Base-by-base conservation (phyloP, 1,284 basidiomycete genomes). In the Wolfiporia cocos region DNA sequence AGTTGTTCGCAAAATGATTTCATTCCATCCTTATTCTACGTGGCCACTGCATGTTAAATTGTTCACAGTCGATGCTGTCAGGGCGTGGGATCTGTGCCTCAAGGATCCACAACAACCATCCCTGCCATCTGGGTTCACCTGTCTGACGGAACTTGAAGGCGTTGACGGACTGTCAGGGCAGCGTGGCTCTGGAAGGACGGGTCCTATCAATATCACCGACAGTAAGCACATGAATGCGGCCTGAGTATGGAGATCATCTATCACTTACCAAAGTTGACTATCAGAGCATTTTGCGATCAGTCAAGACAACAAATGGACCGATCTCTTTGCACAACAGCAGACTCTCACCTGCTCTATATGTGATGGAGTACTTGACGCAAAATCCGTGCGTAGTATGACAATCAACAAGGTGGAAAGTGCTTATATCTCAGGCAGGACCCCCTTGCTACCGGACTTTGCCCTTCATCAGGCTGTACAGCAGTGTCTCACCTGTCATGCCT, bases 401-500 rank as follows among this genome's bases (percentile, higher is more conserved):
- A n/a, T n/a, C n/a, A n/a, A n/a, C n/a, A n/a, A n/a, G n/a, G n/a
- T n/a, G n/a, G 26, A 28, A 28, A 28, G 26, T 43, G 23, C 10
- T 30, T 28, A 31, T 24, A 11, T 33, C 32, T 12, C 11, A 33
- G 18, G 23, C 56, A 87, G 84, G 69, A 82, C 39, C 74, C 79
- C 24, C 62, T 86, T 3, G 61, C 65, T 2, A 72, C 71, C 39
- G 60, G 70, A 0, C 55, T 79, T 2, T 81, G 78, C 53, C 75
- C 84, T 0, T 49, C 65, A n/a, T 32, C 58, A 2, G 49, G 52
- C 11, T 87, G 83, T 60, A 63, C 52, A 1, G 65, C 75, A 4
- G 59, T 79, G 2, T 74, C 80, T 2, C 91, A 94, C 59, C 64
- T 92, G 0, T 50, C 57, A 0, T 94, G 91, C 54, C 73, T 94